phyloP scores from a whole-genome alignment of 1,284 basidiomycete genomes.

The Vanrija humicola region DNA sequence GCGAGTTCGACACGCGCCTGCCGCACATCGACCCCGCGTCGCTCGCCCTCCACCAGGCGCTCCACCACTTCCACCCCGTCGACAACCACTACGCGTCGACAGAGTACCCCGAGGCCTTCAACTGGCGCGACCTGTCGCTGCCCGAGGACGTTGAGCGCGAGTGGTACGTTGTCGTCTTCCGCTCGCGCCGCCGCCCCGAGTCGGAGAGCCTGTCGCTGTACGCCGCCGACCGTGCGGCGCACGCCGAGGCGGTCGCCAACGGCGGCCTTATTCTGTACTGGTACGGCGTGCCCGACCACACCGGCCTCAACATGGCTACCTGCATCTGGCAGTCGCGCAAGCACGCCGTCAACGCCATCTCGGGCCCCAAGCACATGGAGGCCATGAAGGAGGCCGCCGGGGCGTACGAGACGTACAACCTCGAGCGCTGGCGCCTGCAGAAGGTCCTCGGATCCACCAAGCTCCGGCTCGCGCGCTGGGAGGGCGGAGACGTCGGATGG shows the following conservation, averaged over 20 bases:
- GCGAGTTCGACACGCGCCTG: constrained; percentile 67
- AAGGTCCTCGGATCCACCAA: constrained; percentile 60
- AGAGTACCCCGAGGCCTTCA: constrained; percentile 73
- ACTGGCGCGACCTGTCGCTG: constrained; percentile 66
- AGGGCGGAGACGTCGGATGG: constrained; percentile 62
- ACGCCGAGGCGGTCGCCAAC: constrained; percentile 82
- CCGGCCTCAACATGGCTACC: constrained; percentile 83
- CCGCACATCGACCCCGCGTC: constrained; percentile 78
- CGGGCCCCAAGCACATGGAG: constrained; percentile 69
- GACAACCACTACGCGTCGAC: constrained; percentile 60
- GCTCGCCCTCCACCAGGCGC: constrained; percentile 74
- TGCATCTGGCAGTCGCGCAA: constrained; percentile 81
- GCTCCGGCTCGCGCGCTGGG: constrained; percentile 63
- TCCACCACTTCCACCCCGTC: constrained; percentile 69
- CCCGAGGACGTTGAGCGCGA: constrained; percentile 54
- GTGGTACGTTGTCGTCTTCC: constrained; percentile 86
- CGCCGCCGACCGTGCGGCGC: constrained; percentile 75
- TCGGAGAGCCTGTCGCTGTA: constrained; percentile 59
- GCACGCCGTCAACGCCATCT: constrained; percentile 74
- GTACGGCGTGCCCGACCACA: constrained; percentile 78
- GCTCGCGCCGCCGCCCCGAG: constrained; percentile 64
- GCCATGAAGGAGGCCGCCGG: constrained; percentile 74
- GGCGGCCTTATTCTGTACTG: constrained; percentile 76
- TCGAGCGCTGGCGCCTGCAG: constrained; percentile 68
- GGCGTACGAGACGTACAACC: constrained; percentile 72